Evolutionary conservation across 2,329 filamentous ascomycete genomes (phyloP).

Genomic region (Phialophora verrucosa): DNA sequence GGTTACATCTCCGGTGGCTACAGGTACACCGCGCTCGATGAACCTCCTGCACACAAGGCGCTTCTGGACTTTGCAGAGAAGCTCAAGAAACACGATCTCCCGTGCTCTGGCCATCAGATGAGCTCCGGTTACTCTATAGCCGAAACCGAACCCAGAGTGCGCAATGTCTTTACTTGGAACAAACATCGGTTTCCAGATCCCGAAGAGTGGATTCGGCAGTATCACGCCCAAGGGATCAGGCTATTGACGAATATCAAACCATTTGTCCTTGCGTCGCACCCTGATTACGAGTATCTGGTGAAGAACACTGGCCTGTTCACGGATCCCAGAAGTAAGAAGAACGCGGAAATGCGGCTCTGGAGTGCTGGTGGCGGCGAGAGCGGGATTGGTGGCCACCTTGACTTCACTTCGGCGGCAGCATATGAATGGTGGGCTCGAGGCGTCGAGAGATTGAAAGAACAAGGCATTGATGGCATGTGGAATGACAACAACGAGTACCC

Average conservation of each 20-base stretch:
- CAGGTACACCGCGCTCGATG: constrained; percentile 65
- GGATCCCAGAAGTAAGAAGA: constrained; percentile 59
- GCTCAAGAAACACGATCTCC: constrained; percentile 68
- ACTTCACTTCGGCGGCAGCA: constrained; percentile 71
- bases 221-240: constrained; percentile 68
- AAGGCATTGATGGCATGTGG: constrained; percentile 76
- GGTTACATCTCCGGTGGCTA: constrained; percentile 73
- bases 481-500: constrained; percentile 81
- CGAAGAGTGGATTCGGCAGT: constrained; percentile 65
- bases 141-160: constrained; percentile 69
- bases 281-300: constrained; percentile 67
- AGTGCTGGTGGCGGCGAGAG: constrained; percentile 74
- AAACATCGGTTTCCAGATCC: constrained; percentile 71
- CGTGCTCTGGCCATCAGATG: constrained; percentile 74
- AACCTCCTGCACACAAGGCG: constrained; percentile 61
- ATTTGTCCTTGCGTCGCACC: constrained; percentile 70
- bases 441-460: constrained; percentile 64
- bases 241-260: constrained; percentile 76
- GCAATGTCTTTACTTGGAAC: constrained; percentile 77
- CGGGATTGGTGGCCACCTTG: constrained; percentile 72
- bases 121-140: constrained; percentile 74
- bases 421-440: constrained; percentile 76
- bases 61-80: constrained; percentile 67
- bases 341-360: constrained; percentile 69
- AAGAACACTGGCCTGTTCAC: constrained; percentile 67